These are phyloP conservation scores for Penicillium odoratum DNA, from an alignment of 495 filamentous ascomycete species.

Conservation along the genomic window DNA sequence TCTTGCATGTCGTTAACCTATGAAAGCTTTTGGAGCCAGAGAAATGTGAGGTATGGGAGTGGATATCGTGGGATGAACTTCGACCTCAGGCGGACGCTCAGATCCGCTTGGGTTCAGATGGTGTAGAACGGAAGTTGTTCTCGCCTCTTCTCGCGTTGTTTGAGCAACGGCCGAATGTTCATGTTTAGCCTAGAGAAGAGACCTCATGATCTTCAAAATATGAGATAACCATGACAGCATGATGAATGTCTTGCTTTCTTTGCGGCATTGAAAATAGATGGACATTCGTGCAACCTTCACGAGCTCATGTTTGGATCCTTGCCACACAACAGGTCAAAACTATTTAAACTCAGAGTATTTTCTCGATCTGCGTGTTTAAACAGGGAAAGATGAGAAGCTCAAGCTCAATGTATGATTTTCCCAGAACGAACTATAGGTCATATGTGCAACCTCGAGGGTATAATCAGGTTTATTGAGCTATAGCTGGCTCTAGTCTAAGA, in stretches of 20 bases:
- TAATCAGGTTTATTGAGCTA: background rate
- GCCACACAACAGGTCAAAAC: background rate
- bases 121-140: constrained; percentile 47
- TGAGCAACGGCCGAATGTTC: constrained; percentile 41
- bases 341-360: background rate
- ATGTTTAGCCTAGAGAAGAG: background rate
- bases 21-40: constrained; percentile 54
- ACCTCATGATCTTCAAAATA: background rate
- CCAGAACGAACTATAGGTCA: background rate
- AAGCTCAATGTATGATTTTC: background rate
- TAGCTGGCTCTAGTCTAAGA: background rate
- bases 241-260: background rate
- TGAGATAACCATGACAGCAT: background rate
- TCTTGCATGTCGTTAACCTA: background rate
- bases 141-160: constrained; percentile 56
- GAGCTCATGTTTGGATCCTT: background rate
- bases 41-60: constrained; percentile 66
- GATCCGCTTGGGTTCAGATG: constrained; percentile 6
- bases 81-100: constrained; percentile 9
- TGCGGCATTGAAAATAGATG: background rate
- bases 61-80: constrained; percentile 54
- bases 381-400: background rate
- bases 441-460: background rate
- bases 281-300: background rate
- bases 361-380: background rate